A percentile compares a stretch with the other conserved stretches of the same genome.
These are phyloP conservation scores for Melaleuca alternifolia DNA, from an alignment of 345 rosid genomes.

Conservation along the genomic window DNA sequence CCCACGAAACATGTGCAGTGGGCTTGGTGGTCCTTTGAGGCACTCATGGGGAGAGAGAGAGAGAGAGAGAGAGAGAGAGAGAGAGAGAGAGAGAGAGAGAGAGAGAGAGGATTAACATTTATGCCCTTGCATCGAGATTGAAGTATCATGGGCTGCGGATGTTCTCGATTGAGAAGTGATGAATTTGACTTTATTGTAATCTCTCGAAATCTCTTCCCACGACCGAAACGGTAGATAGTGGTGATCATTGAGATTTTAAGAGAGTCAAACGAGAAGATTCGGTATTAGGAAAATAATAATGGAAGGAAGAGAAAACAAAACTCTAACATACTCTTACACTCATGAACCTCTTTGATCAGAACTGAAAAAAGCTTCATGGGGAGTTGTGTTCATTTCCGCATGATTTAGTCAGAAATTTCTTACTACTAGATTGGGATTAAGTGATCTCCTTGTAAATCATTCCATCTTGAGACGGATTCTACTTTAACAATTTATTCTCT, in stretches of 20 bases:
- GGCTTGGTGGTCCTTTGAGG: background rate
- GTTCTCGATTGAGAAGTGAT: background rate
- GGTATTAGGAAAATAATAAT: background rate
- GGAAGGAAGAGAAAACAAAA: background rate
- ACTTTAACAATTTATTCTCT: background rate
- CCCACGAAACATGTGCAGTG: background rate
- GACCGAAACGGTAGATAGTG: accelerated
- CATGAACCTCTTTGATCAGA: background rate
- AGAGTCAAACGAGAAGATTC: background rate
- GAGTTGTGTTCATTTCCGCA: background rate
- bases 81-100: background rate
- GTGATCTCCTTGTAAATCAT: background rate
- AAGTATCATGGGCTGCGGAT: background rate
- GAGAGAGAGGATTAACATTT: background rate
- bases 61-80: background rate
- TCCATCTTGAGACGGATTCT: background rate
- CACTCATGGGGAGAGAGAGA: background rate
- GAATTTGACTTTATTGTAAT: background rate
- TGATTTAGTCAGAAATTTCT: background rate
- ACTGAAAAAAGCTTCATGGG: background rate
- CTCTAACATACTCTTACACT: background rate
- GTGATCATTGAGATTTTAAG: background rate
- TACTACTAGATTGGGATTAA: background rate
- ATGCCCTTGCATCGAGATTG: background rate
- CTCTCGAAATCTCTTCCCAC: background rate